Evolutionary conservation across 768 basidiomycete genomes (phyloP), one percentile per base, ranked within the genome.

Genomic region (Kwoniella mangroviensis): DNA sequence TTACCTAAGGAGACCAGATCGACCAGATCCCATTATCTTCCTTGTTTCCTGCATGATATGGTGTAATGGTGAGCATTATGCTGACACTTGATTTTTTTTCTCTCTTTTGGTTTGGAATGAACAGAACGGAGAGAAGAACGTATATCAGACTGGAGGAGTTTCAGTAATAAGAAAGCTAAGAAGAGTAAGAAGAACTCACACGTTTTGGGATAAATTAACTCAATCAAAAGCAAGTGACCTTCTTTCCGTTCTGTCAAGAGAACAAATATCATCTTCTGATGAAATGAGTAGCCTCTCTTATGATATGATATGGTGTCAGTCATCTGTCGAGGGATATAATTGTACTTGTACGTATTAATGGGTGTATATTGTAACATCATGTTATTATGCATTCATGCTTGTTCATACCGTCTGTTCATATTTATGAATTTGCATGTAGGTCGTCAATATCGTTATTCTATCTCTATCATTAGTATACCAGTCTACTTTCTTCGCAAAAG

Each of bases 151-250:
- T 83, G 82, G 82, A 72, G 82, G 57, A 73, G 74, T 42, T 83
- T 79, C 67, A 75, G 72, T 42, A 72, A 62, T 49, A 72, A 71
- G 45, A 74, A 73, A 65, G 52, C 63, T 51, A 79, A 79, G 69
- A 81, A 81, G 68, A 69, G 71, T 57, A 80, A 79, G 75, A 81
- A 83, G 78, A 81, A 81, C 68, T 53, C 66, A 2, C 75, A 81
- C 58, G 82, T 83, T 11, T 69, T 83, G 28, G 82, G 82, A 12
- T 82, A 63, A 67, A 34, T 13, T 5, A 5, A 24, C 19, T n/a
- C 19, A 54, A 21, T 4, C 24, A 34, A 54, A 13, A 13, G 58
- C 34, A 40, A 40, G 58, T 43, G 58, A 41, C 12, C 34, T 10
- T 59, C 21, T 54, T 22, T 22, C 53, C 53, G 11, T 24, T 54